Conservation (phyloP, 352 stramenopile genomes). For the Phytophthora nicotianae region DNA sequence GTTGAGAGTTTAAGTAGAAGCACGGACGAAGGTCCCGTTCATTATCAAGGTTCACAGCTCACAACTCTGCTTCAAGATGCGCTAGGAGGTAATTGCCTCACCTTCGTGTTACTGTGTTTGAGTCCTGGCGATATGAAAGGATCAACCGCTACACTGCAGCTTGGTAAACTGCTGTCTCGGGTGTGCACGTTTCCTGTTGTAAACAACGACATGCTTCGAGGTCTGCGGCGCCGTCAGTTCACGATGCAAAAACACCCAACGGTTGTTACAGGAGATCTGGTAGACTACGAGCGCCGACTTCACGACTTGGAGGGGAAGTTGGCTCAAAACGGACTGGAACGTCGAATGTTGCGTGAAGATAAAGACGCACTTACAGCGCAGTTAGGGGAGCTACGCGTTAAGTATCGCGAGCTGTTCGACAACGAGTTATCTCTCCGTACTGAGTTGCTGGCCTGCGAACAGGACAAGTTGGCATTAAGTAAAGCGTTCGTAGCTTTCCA, state of each 20-base stretch:
- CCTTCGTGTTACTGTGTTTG: conserved; percentile 51
- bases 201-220: conserved; percentile 62
- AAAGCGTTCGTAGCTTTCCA: conserved; percentile 76
- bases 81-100: conserved; percentile 59
- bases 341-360: conserved; percentile 51
- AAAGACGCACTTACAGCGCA: conserved; percentile 48
- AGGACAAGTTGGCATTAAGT: conserved; percentile 71
- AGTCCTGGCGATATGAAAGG: conserved; percentile 43
- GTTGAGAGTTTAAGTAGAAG: conserved; percentile 24
- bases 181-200: conserved; percentile 57
- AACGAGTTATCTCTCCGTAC: conserved; percentile 62
- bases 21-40: conserved; percentile 12
- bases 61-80: conserved; percentile 54
- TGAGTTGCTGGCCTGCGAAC: conserved; percentile 63
- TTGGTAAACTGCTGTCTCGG: conserved; percentile 35
- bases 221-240: conserved; percentile 40
- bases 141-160: conserved; percentile 44
- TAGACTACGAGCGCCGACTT: conserved; percentile 28
- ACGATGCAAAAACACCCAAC: conserved; percentile 14
- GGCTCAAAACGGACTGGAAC: conserved; percentile 45
- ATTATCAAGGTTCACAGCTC: conserved; percentile 34
- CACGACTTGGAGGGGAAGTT: conserved; percentile 53
- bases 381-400: conserved; percentile 53
- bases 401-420: conserved; percentile 69
- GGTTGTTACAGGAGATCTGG: background rate